These are phyloP conservation scores for Cyberlindnera suaveolens DNA, from an alignment of 805 yeast species.

Conservation along the genomic window DNA sequence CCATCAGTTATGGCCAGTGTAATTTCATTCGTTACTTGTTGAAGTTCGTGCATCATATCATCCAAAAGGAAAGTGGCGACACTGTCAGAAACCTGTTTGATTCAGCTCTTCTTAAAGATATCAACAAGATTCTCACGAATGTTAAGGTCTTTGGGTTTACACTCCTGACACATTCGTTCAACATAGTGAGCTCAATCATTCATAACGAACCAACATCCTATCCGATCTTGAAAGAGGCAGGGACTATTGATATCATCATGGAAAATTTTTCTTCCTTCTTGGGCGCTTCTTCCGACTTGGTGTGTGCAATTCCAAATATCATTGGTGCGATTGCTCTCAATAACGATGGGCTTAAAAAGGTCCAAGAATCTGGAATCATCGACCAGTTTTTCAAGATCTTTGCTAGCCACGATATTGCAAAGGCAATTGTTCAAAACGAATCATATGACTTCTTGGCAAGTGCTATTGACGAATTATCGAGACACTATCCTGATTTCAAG, in stretches of 20 bases:
- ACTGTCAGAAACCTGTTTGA: slow-evolving; percentile 81
- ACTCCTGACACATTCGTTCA: slow-evolving; percentile 53
- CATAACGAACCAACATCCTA: slow-evolving; percentile 91
- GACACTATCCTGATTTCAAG: slow-evolving; percentile 76
- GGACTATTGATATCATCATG: slow-evolving; percentile 59
- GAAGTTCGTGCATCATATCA: slow-evolving; percentile 55
- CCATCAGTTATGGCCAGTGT: slow-evolving; percentile 54
- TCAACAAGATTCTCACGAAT: slow-evolving; percentile 52
- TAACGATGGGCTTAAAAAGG: slow-evolving; percentile 57
- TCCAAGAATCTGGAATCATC: slow-evolving; percentile 37
- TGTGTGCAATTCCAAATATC: slow-evolving; percentile 61
- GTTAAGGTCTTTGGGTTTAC: slow-evolving; percentile 62
- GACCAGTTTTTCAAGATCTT: slow-evolving; percentile 45
- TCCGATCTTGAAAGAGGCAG: slow-evolving; percentile 71
- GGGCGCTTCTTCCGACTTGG: slow-evolving; percentile 50
- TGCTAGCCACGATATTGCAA: slow-evolving; percentile 41
- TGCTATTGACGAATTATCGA: slow-evolving; percentile 69
- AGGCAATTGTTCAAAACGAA: slow-evolving; percentile 47
- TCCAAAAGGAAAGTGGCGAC: slow-evolving; percentile 76
- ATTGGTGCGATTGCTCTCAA: slow-evolving; percentile 82
- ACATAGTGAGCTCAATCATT: slow-evolving; percentile 61
- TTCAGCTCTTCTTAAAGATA: slow-evolving; percentile 61
- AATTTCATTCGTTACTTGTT: slow-evolving; percentile 52
- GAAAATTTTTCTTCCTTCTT: slow-evolving; percentile 50
- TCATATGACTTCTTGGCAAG: slow-evolving; percentile 53